Conservation (phyloP, 2,329 filamentous ascomycete species). For the Monilinia vaccinii-corymbosi region DNA sequence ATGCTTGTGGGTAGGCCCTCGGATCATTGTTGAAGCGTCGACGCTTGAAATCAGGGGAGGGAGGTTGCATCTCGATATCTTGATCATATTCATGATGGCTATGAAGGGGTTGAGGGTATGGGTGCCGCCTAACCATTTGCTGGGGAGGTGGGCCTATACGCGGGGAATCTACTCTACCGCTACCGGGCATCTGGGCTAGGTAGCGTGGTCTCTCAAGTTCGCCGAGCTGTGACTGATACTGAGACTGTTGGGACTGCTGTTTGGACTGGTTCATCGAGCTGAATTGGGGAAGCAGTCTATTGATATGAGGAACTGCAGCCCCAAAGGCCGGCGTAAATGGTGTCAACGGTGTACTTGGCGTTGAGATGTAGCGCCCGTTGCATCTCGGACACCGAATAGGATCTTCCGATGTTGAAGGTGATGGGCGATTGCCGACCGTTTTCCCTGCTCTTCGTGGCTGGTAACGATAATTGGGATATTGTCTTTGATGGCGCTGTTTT, state of each 20-base stretch:
- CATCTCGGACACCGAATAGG: conserved; percentile 60
- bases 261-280: conserved; percentile 6
- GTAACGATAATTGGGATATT: conserved; percentile 92
- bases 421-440: conserved; percentile 17
- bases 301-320: conserved; percentile 12
- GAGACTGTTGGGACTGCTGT: neutral
- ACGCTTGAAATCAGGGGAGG: conserved; percentile 50
- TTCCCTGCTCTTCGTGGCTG: conserved; percentile 49
- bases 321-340: conserved; percentile 23
- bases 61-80: conserved; percentile 34
- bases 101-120: conserved; percentile 21
- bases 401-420: conserved; percentile 35
- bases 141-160: conserved; percentile 16
- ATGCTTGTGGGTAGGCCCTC: conserved; percentile 32
- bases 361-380: conserved; percentile 42
- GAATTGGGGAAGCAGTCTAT: conserved; percentile 18
- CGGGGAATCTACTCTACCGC: conserved; percentile 23
- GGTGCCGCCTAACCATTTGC: conserved; percentile 17
- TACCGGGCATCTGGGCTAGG: conserved; percentile 18
- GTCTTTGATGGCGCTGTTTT: conserved; percentile 77
- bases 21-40: conserved; percentile 46
- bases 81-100: conserved; percentile 30
- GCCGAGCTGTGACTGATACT: conserved; percentile 10
- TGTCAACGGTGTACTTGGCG: conserved; percentile 27
- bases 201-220: conserved; percentile 20